These are phyloP conservation scores for Triticum dicoccoides DNA, from an alignment of 176 grass and related monocot genomes.

Conservation along the genomic window DNA sequence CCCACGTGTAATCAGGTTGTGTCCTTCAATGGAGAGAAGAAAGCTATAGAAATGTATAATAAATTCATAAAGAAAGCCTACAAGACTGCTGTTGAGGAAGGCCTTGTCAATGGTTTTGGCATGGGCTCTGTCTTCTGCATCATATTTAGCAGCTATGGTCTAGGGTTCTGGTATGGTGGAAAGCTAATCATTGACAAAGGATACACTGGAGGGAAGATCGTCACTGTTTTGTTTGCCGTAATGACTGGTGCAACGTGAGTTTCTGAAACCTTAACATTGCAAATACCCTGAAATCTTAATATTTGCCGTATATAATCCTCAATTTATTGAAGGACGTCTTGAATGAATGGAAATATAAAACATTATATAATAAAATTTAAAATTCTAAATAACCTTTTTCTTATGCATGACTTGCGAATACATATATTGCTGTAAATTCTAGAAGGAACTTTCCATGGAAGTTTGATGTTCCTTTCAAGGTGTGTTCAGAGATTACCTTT, in stretches of 20 bases:
- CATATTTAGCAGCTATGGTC: slow-evolving; percentile 60
- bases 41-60: slow-evolving; percentile 52
- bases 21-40: slow-evolving; percentile 66
- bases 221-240: slow-evolving; percentile 57
- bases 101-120: slow-evolving; percentile 54
- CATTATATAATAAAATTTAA: not conserved
- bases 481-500: not conserved
- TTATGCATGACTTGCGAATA: not conserved
- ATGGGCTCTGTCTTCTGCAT: slow-evolving; percentile 52
- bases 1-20: slow-evolving; percentile 48
- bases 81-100: slow-evolving; percentile 49
- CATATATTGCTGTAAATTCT: not conserved
- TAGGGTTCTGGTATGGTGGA: slow-evolving; percentile 73
- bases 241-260: slow-evolving; percentile 58
- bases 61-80: slow-evolving; percentile 56
- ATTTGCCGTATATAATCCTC: not conserved
- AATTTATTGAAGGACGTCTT: not conserved
- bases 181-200: slow-evolving; percentile 58
- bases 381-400: not conserved
- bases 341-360: not conserved
- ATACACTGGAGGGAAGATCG: slow-evolving; percentile 54
- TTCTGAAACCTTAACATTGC: slow-evolving; percentile 19
- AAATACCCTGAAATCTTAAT: not conserved
- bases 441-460: not conserved
- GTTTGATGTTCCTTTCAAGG: not conserved